Evolutionary conservation across 2,329 filamentous ascomycete genomes (phyloP), one percentile per base, ranked within the genome.

Genomic region (Diaporthe nobilis): DNA sequence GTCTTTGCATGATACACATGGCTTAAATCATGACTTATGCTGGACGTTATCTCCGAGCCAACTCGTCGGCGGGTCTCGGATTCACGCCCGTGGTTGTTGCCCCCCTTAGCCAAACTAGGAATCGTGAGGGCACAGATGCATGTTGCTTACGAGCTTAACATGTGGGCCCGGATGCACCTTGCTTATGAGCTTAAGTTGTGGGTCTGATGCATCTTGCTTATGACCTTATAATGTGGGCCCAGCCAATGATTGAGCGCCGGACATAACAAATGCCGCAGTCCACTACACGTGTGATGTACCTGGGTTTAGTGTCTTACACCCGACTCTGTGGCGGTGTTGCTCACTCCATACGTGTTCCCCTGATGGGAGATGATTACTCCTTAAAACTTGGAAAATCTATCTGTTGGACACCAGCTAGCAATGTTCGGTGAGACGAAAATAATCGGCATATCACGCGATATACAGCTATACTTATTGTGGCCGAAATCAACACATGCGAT

Each of bases 201-300:
- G 55, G 17, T 22, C 55, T 28, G 10, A 37, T 58, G 55, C 55
- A 58, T 17, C 28, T 12, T 58, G 55, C 55, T 58, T 58, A 58
- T 58, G 28, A 58, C 28, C 15, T 58, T 58, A 58, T 20, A 58
- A 58, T 58, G 55, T 58, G 55, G 55, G 55, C 10, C 28, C 55
- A 58, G 17, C 55, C 55, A 34, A 58, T 58, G 51, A 25, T 17
- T 17, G 25, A 13, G n/a, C 51, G 6, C 51, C 15, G 51, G 17
- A 55, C 12, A 28, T 31, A 10, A 25, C 25, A 55, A 58, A 13
- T 34, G 28, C 55, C 55, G 28, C 28, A 58, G 55, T 58, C 34
- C 20, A 39, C 37, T 39, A 39, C 37, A 39, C 37, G 10, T 12
- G 10, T 12, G 37, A 12, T 39, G 37, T 31, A 25, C 31, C 25